Evolutionary conservation across 768 basidiomycete genomes (phyloP), one percentile per base, ranked within the genome.

Genomic region (Chiua virens): DNA sequence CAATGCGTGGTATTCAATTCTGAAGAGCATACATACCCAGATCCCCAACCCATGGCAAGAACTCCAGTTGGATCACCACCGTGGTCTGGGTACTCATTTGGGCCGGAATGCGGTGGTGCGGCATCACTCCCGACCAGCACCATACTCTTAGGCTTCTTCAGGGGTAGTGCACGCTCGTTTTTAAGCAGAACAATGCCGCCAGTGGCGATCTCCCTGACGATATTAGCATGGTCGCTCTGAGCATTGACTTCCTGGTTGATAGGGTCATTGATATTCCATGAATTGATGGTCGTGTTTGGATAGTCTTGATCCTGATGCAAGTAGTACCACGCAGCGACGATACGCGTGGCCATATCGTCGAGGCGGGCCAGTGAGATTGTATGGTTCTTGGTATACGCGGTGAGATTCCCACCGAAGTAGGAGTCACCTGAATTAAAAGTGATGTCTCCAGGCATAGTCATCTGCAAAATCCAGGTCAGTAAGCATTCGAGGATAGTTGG

Each of bases 41-140:
- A 88, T 34, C 92, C 94, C 94, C 94, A 97, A 14, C 92, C 92
- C 86, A 93, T 87, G 8, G 91, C 92, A 20, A 97, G 76, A 17
- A 87, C 76, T 10, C 92, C 92, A 42, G 78, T 80, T 27, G 72
- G 68, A 40, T 73, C 70, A 22, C 85, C 83, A 42, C 79, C 82
- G 22, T 69, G 80, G 55, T 91, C 86, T 8, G 69, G 18, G 46
- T 82, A 90, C 46, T 82, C 77, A 60, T 92, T 92, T 0, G 90
- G 87, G 0, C 91, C 91, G 25, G 75, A 69, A 37, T 58, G 69
- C 20, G 81, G 79, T 1, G 88, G 87, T 7, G 81, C 87, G 6
- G 80, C 80, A 56, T 81, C 79, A 53, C 81, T 81, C 20, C 87
- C 88, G 47, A 86, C 73, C 42, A 89, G 57, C 2, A 80, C 79